phyloP scores from a whole-genome alignment of 1,284 basidiomycete species.

The Leccinum griseonigrum region DNA sequence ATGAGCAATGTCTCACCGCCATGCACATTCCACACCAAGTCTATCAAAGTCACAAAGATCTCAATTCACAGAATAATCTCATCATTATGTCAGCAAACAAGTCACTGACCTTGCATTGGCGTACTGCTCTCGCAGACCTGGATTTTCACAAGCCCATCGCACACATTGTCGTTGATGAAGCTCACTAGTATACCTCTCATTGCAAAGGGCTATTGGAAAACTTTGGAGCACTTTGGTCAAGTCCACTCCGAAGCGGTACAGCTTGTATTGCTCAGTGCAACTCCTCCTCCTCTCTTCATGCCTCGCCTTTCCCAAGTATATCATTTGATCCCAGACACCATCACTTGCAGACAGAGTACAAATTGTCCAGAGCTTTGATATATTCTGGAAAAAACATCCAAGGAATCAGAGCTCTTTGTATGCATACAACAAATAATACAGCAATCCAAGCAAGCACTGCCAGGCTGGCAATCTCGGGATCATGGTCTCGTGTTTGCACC shows the following conservation, averaged over 20 bases:
- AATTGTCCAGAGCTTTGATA: constrained; percentile 1
- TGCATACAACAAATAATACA: no score
- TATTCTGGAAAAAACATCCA: neutral
- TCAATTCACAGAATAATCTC: neutral
- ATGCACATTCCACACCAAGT: constrained; percentile 4
- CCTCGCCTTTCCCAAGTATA: accelerated
- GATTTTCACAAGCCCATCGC: neutral
- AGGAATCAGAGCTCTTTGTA: no score
- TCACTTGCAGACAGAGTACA: neutral
- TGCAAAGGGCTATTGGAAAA: neutral
- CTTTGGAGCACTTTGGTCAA: neutral
- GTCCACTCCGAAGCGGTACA: neutral
- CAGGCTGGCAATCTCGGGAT: neutral
- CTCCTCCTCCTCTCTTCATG: neutral
- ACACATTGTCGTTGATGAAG: neutral
- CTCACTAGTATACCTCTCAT: neutral
- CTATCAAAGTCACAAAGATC: neutral
- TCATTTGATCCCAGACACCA: neutral
- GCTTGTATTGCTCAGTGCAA: neutral
- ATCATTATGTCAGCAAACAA: constrained; percentile 9
- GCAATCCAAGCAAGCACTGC: neutral
- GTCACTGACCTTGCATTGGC: neutral
- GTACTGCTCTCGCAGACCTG: accelerated
- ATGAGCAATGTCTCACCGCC: neutral
- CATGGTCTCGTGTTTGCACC: neutral